Percentiles rank a stretch among this genome's conserved stretches.
These are phyloP conservation scores for Xerocomus nothofagi DNA, from an alignment of 1,284 basidiomycete genomes.

Conservation along the genomic window DNA sequence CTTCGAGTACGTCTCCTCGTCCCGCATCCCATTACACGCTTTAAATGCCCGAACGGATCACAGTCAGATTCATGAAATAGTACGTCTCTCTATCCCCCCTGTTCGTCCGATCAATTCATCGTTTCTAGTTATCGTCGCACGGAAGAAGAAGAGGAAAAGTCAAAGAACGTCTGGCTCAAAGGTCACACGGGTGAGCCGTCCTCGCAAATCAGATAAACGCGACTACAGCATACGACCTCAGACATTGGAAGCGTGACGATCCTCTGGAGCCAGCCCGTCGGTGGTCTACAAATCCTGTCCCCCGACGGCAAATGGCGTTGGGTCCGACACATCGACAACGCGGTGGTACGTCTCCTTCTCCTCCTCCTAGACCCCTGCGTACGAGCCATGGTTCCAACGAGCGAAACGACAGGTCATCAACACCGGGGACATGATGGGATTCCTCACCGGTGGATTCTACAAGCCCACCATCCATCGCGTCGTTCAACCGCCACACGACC, in stretches of 20 bases:
- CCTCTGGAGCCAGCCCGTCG: slow-evolving; percentile 58
- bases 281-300: slow-evolving; percentile 54
- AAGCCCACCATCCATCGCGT: slow-evolving; percentile 47
- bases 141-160: slow-evolving; percentile 52
- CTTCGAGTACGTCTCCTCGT: slow-evolving; percentile 39
- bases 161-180: slow-evolving; percentile 59
- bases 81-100: slow-evolving; percentile 20
- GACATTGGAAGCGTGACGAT: slow-evolving; percentile 58
- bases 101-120: neutral
- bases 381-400: neutral
- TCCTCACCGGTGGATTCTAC: slow-evolving; percentile 53
- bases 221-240: slow-evolving; percentile 16
- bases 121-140: slow-evolving; percentile 39
- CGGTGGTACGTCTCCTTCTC: slow-evolving; percentile 40
- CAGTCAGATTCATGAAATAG: slow-evolving; percentile 47
- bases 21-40: slow-evolving; percentile 1
- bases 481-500: slow-evolving; percentile 43
- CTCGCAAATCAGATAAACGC: neutral
- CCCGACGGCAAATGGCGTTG: slow-evolving; percentile 54
- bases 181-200: slow-evolving; percentile 52
- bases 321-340: slow-evolving; percentile 57
- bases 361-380: neutral
- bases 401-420: slow-evolving; percentile 43
- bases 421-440: slow-evolving; percentile 56
- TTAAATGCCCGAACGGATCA: neutral